A percentile compares a stretch with the other conserved stretches of the same genome.
Conservation (phyloP, 257 asterid genomes). For the Primulina huaijiensis region DNA sequence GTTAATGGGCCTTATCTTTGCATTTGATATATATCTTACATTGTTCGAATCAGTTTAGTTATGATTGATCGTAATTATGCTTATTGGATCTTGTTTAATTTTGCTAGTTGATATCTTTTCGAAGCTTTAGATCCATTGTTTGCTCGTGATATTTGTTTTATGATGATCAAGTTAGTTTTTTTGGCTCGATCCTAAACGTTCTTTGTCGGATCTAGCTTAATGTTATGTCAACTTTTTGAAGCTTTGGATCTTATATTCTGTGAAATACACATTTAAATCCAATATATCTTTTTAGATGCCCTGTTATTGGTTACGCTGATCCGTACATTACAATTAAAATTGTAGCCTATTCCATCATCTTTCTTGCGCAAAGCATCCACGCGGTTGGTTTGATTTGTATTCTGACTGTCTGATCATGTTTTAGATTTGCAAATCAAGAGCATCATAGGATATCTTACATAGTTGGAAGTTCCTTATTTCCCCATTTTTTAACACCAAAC, state of each 20-base stretch:
- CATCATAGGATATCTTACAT: background rate
- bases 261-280: background rate
- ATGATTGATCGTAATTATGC: background rate
- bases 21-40: background rate
- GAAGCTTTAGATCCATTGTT: constrained; percentile 4
- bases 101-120: background rate
- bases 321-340: background rate
- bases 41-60: background rate
- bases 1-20: background rate
- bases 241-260: background rate
- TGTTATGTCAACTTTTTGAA: background rate
- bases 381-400: background rate
- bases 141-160: background rate
- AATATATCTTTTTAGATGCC: background rate
- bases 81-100: background rate
- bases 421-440: background rate
- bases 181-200: background rate
- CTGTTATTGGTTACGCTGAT: background rate
- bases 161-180: background rate
- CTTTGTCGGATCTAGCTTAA: too few relatives aligned
- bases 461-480: background rate
- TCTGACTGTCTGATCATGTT: constrained; percentile 1
- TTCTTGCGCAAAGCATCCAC: background rate
- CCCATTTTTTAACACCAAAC: background rate
- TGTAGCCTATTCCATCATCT: background rate